Base-by-base conservation (phyloP, 768 basidiomycete genomes). In the Neoboletus brunneissimus region DNA sequence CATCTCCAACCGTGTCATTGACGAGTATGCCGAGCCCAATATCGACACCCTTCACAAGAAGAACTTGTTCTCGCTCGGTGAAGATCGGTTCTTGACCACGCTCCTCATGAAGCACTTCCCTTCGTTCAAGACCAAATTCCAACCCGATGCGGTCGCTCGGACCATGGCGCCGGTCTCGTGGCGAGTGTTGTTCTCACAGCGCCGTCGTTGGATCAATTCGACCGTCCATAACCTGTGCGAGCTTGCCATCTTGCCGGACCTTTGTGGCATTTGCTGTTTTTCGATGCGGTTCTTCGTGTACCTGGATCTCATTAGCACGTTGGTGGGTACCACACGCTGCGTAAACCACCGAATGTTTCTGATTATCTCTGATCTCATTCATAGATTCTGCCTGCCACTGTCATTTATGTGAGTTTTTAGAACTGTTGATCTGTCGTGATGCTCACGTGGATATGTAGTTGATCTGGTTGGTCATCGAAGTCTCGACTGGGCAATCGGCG, bases 251-350 rank as follows among this genome's bases (percentile, higher is more conserved):
- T 67, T 87, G 22, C 81, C 83, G 11, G 82, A 86, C 34, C 71
- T 87, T 10, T 85, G 85, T 66, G 85, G 85, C 5, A 80, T 87
- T 64, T 87, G 85, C 60, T 84, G 83, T 62, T 87, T 87, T 78
- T 86, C 84, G n/a, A 87, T 87, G 86, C 76, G 81, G 38, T 84
- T 83, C 72, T 79, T 88, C 65, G 87, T 87, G 31, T 86, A 85
- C 69, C 65, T 88, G 25, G 86, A 87, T 70, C 75, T 88, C 27
- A 70, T 88, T 48, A 79, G 83, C 51, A 87, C 86, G 4, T 65
- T 87, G 58, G 86, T 84, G 54, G 43, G 71, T 60, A 29, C 15
- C 8, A 7, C 27, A 41, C 15, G 41, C 27, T 48, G 22, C 41
- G 38, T 34, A 12, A 8, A 48, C 32, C n/a, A 31, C 38, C 32